phyloP scores from a whole-genome alignment of 768 basidiomycete species.

The Mycena venus region DNA sequence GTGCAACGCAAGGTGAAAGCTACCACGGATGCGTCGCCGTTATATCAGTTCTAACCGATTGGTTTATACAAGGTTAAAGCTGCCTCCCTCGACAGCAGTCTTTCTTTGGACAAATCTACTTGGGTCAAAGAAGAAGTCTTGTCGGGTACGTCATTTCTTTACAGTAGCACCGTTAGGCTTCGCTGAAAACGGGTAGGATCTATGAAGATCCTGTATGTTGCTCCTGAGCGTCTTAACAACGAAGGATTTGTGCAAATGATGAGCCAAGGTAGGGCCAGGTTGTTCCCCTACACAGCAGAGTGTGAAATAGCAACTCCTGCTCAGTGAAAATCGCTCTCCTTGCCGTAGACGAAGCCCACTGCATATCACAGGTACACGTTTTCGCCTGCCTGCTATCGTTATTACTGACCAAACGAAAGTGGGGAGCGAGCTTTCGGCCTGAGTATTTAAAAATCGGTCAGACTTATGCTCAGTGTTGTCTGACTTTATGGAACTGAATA shows the following conservation, averaged over 20 bases:
- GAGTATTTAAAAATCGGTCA: conserved; percentile 53
- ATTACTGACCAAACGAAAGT: conserved; percentile 41
- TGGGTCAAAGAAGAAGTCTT: conserved; percentile 53
- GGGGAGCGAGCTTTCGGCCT: conserved; percentile 60
- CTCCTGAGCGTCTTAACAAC: conserved; percentile 63
- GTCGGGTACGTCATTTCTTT: conserved; percentile 12
- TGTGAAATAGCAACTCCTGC: too few relatives aligned
- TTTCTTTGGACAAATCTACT: conserved; percentile 43
- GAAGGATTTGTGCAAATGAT: conserved; percentile 61
- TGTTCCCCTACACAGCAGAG: too few relatives aligned
- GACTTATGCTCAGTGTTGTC: too few relatives aligned
- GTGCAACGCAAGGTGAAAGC: conserved; percentile 49
- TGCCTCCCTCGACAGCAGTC: conserved; percentile 55
- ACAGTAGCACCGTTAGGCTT: not conserved
- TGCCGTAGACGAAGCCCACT: conserved; percentile 65
- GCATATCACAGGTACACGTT: conserved; percentile 54
- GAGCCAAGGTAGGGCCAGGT: too few relatives aligned
- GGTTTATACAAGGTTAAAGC: conserved; percentile 56
- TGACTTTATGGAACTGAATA: too few relatives aligned
- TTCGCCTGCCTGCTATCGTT: not conserved
- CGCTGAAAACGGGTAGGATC: conserved; percentile 36
- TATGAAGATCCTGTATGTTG: conserved; percentile 64
- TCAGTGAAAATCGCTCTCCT: conserved; percentile 60
- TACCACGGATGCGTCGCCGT: too few relatives aligned
- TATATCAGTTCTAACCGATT: too few relatives aligned